Conservation (phyloP, 768 basidiomycete species). For the Mycena galopus region DNA sequence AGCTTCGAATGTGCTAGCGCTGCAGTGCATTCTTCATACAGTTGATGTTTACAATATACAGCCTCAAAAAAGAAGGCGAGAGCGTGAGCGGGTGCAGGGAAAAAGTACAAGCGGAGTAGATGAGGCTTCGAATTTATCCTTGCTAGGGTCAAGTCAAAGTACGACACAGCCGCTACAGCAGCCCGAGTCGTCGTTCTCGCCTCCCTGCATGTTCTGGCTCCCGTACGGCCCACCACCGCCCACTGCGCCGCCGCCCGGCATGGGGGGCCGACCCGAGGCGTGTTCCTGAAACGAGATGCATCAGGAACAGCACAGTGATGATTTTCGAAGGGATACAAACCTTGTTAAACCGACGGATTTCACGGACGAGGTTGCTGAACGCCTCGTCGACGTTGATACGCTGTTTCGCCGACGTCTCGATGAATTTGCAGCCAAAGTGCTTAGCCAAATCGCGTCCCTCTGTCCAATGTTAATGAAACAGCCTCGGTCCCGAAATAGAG, state of each 20-base stretch:
- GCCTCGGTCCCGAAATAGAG: neutral
- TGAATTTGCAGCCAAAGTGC: constrained; percentile 93
- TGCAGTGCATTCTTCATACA: constrained; percentile 10
- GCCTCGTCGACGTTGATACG: constrained; percentile 97
- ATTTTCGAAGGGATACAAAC: constrained; percentile 52
- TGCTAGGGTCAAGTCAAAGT: constrained; percentile 52
- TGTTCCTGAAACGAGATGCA: constrained; percentile 68
- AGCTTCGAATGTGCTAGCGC: neutral
- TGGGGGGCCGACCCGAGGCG: constrained; percentile 54
- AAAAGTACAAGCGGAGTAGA: constrained; percentile 17
- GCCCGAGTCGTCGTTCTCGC: constrained; percentile 66
- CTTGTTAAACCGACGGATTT: constrained; percentile 95
- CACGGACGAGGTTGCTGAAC: constrained; percentile 92
- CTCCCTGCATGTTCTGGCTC: constrained; percentile 51
- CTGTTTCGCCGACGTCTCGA: constrained; percentile 96
- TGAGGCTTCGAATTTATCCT: constrained; percentile 22
- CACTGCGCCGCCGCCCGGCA: constrained; percentile 63
- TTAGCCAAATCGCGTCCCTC: constrained; percentile 98
- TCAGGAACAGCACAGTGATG: neutral
- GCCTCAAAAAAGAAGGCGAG: neutral
- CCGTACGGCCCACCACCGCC: constrained; percentile 42
- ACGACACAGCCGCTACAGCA: constrained; percentile 82
- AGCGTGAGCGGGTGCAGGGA: neutral
- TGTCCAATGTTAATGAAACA: constrained; percentile 46
- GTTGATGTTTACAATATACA: constrained; percentile 23